phyloP scores from a whole-genome alignment of 2,329 filamentous ascomycete genomes.

The Eutypa lata region DNA sequence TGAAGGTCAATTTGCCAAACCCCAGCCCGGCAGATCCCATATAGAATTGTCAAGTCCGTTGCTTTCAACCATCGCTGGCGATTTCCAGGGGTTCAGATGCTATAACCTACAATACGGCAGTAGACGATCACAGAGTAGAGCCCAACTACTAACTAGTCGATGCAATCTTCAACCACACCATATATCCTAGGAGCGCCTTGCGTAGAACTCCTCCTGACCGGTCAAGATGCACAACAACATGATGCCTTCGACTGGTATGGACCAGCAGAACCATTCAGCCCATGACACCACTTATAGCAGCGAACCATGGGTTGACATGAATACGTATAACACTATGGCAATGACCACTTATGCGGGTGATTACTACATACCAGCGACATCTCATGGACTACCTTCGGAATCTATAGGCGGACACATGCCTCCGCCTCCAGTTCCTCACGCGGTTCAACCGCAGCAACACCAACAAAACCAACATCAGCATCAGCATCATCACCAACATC shows the following conservation, averaged over 20 bases:
- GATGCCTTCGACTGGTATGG: constrained; percentile 43
- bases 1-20: constrained; percentile 36
- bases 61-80: constrained; percentile 17
- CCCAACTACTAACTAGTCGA: constrained; percentile 18
- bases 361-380: constrained; percentile 56
- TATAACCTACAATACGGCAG: constrained; percentile 18
- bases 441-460: constrained; percentile 50
- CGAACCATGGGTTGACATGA: constrained; percentile 55
- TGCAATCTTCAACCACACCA: constrained; percentile 18
- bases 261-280: constrained; percentile 43
- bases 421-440: constrained; percentile 58
- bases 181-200: constrained; percentile 14
- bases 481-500: background rate
- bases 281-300: constrained; percentile 40
- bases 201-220: constrained; percentile 16
- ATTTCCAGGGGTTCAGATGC: constrained; percentile 15
- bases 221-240: constrained; percentile 45
- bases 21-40: constrained; percentile 30
- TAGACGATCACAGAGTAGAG: constrained; percentile 16
- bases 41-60: constrained; percentile 23
- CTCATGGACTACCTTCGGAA: constrained; percentile 47
- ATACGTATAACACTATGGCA: constrained; percentile 64
- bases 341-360: constrained; percentile 66
- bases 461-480: constrained; percentile 18
- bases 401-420: constrained; percentile 48